Percentiles rank a stretch among this genome's conserved stretches.
phyloP scores from a whole-genome alignment of 495 filamentous ascomycete species.

The Talaromyces proteolyticus region DNA sequence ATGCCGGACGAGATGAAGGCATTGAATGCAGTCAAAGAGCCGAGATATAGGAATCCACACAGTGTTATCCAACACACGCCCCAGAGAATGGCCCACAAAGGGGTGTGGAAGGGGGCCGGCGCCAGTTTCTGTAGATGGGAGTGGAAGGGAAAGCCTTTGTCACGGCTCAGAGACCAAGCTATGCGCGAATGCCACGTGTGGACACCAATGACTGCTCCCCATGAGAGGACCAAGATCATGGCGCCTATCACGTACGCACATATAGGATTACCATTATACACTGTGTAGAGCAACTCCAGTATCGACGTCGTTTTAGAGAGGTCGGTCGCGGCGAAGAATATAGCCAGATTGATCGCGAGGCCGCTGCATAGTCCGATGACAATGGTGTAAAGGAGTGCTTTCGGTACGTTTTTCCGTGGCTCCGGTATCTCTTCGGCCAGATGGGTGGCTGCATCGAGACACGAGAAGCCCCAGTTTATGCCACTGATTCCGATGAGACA shows the following conservation, averaged over 20 bases:
- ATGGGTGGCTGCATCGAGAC: conserved; percentile 25
- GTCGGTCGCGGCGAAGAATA: too few species aligned
- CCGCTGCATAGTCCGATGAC: conserved; percentile 11
- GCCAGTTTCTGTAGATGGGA: conserved; percentile 57
- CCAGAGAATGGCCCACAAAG: conserved; percentile 5
- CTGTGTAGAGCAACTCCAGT: too few species aligned
- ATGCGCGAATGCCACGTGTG: conserved; percentile 51
- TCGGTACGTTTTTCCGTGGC: conserved; percentile 17
- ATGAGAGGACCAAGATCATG: conserved; percentile 20
- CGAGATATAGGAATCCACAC: conserved; percentile 50
- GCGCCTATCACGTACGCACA: conserved; percentile 26
- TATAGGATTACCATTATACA: too few species aligned
- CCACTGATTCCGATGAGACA: conserved; percentile 26
- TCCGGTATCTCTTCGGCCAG: conserved; percentile 25
- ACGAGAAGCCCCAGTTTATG: conserved; percentile 24
- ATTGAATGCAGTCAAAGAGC: conserved; percentile 48
- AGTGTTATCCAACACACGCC: conserved; percentile 43
- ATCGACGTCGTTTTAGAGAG: too few species aligned
- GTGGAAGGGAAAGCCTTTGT: conserved; percentile 35
- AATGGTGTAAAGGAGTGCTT: background rate
- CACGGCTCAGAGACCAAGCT: conserved; percentile 37
- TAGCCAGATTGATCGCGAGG: conserved; percentile 19
- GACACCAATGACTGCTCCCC: conserved; percentile 22
- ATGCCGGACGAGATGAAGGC: conserved; percentile 49
- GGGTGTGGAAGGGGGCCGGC: conserved; percentile 49